These are phyloP conservation scores for Aspergillus panamensis DNA, from an alignment of 495 filamentous ascomycete genomes.

Conservation along the genomic window DNA sequence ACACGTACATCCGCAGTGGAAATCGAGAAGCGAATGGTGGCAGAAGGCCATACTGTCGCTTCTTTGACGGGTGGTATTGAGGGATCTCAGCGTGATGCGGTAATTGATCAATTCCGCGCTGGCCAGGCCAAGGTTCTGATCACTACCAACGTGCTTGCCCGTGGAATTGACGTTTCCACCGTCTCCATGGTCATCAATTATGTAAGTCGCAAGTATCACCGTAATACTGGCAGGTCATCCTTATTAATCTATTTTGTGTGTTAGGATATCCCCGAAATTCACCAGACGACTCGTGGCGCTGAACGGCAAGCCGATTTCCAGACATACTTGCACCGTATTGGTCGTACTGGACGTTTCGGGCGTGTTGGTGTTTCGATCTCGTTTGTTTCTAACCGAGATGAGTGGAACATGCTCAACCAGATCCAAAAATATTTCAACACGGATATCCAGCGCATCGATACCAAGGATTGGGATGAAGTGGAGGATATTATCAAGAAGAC, in stretches of 20 bases:
- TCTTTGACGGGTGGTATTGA: slow-evolving; percentile 83
- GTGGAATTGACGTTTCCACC: slow-evolving; percentile 94
- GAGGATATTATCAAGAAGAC: slow-evolving; percentile 75
- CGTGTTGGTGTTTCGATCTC: slow-evolving; percentile 94
- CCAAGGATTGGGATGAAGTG: slow-evolving; percentile 80
- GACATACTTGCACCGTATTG: slow-evolving; percentile 97
- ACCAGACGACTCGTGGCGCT: slow-evolving; percentile 17
- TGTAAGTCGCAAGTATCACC: slow-evolving; percentile 29
- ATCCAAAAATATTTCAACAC: slow-evolving; percentile 72
- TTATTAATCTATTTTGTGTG: slow-evolving; percentile 10
- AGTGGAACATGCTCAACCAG: slow-evolving; percentile 67
- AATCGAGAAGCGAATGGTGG: slow-evolving; percentile 80
- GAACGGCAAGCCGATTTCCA: slow-evolving; percentile 66
- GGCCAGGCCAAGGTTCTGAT: slow-evolving; percentile 95
- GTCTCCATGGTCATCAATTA: slow-evolving; percentile 99
- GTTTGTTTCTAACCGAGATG: slow-evolving; percentile 77
- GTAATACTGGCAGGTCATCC: not conserved
- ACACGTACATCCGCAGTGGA: slow-evolving; percentile 74
- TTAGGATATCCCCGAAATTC: slow-evolving; percentile 56
- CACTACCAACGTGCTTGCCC: slow-evolving; percentile 93
- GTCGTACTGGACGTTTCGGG: slow-evolving; percentile 94
- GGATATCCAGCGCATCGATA: slow-evolving; percentile 55
- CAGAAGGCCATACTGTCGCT: slow-evolving; percentile 86
- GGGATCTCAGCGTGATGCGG: slow-evolving; percentile 72
- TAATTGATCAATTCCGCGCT: slow-evolving; percentile 83